Percentiles rank a stretch among this genome's conserved stretches.
phyloP scores from a whole-genome alignment of 2,329 filamentous ascomycete species.

The Lasiodiplodia hormozganensis region DNA sequence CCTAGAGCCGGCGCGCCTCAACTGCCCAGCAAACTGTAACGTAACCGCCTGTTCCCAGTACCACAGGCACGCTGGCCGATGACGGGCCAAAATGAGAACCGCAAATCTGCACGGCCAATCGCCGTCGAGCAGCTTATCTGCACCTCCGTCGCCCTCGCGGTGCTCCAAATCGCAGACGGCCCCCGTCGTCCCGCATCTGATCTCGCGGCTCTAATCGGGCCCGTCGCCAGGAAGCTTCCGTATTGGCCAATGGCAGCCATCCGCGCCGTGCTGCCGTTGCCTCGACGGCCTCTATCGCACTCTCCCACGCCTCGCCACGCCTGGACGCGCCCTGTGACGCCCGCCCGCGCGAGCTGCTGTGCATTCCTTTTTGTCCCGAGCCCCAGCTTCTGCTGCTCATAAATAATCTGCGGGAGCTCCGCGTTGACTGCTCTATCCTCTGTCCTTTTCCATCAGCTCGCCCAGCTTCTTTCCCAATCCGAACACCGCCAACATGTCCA shows the following conservation, averaged over 20 bases:
- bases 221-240: slow-evolving; percentile 16
- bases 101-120: slow-evolving; percentile 27
- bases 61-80: slow-evolving; percentile 22
- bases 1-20: slow-evolving; percentile 20
- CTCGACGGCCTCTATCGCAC: slow-evolving; percentile 1
- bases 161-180: slow-evolving; percentile 13
- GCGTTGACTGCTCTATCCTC: neutral
- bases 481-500: slow-evolving; percentile 67
- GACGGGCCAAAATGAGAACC: slow-evolving; percentile 27
- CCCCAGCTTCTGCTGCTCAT: slow-evolving; percentile 27
- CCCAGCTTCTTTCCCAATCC: slow-evolving; percentile 9
- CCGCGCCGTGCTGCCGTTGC: slow-evolving; percentile 10
- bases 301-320: slow-evolving; percentile 26
- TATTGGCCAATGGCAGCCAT: slow-evolving; percentile 19
- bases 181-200: slow-evolving; percentile 28
- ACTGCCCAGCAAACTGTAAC: slow-evolving; percentile 29
- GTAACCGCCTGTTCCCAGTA: slow-evolving; percentile 26
- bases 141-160: slow-evolving; percentile 10
- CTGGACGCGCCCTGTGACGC: slow-evolving; percentile 25
- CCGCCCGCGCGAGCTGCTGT: slow-evolving; percentile 4
- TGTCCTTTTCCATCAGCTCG: slow-evolving; percentile 26
- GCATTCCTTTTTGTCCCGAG: slow-evolving; percentile 32
- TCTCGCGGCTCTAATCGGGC: slow-evolving; percentile 29
- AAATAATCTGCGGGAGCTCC: slow-evolving; percentile 26
- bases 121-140: slow-evolving; percentile 23